These are phyloP conservation scores for Candida wancherniae DNA, from an alignment of 805 yeast genomes.

Conservation along the genomic window DNA sequence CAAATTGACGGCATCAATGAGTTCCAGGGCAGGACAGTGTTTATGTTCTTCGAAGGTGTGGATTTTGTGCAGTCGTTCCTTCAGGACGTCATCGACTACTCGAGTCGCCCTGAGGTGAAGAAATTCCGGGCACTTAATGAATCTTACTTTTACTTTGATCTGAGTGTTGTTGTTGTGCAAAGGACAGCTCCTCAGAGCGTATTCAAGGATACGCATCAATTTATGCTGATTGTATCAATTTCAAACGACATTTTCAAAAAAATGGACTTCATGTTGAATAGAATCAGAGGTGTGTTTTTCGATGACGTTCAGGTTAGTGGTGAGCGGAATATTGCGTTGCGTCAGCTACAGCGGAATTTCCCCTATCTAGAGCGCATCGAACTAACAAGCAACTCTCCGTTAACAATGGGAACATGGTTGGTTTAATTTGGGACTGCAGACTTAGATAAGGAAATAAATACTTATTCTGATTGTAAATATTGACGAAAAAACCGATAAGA, in stretches of 20 bases:
- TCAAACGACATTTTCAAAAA: slow-evolving; percentile 34
- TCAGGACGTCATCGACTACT: slow-evolving; percentile 28
- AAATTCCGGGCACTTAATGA: too few relatives aligned
- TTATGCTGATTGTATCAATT: slow-evolving; percentile 27
- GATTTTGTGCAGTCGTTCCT: slow-evolving; percentile 28
- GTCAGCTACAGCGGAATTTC: slow-evolving; percentile 26
- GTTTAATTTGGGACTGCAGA: too few relatives aligned
- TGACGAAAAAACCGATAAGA: too few relatives aligned
- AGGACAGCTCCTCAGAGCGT: slow-evolving; percentile 1
- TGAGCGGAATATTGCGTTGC: slow-evolving; percentile 27
- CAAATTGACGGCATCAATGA: background rate
- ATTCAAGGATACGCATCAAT: slow-evolving; percentile 15
- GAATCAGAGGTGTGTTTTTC: slow-evolving; percentile 28
- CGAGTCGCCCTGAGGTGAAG: slow-evolving; percentile 14
- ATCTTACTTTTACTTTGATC: slow-evolving; percentile 33
- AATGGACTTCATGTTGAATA: slow-evolving; percentile 27
- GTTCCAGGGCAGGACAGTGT: slow-evolving; percentile 28
- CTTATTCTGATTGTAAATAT: too few relatives aligned
- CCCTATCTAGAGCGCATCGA: slow-evolving; percentile 26
- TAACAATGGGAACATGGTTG: too few relatives aligned
- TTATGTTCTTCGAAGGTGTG: slow-evolving; percentile 36
- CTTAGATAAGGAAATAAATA: too few relatives aligned
- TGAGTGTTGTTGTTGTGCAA: slow-evolving; percentile 22
- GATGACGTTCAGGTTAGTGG: slow-evolving; percentile 29
- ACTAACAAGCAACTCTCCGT: too few relatives aligned